Conservation (phyloP, 176 grass and related monocot species). For the Musa itinerans region DNA sequence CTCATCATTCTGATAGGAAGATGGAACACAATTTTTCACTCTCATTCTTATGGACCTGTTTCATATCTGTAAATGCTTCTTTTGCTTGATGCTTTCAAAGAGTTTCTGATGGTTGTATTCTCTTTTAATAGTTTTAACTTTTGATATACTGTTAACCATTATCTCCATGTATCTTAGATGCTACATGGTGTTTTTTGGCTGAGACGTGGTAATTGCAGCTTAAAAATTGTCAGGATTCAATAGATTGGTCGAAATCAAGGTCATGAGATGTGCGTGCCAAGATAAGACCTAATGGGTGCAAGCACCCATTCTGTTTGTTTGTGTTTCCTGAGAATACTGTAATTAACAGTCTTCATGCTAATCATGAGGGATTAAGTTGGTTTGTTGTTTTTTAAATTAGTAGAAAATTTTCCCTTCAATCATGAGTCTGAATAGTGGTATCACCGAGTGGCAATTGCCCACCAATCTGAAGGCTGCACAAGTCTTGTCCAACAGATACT, state of each 20-base stretch:
- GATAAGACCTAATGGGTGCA: neutral
- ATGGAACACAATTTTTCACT: neutral
- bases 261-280: neutral
- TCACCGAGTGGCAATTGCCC: too few species aligned
- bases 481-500: neutral
- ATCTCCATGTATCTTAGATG: too few species aligned
- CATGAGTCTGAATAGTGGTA: neutral
- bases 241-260: neutral
- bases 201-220: neutral
- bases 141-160: neutral
- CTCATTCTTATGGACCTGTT: neutral
- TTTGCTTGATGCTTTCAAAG: neutral
- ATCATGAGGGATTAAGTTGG: neutral
- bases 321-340: neutral
- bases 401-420: neutral
- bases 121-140: neutral
- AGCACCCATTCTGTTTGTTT: too few species aligned
- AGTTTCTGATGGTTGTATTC: neutral
- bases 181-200: neutral
- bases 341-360: neutral
- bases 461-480: too few species aligned
- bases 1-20: conserved; percentile 40
- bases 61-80: neutral
- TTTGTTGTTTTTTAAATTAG: neutral
- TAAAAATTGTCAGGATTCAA: neutral